phyloP scores from a whole-genome alignment of 768 basidiomycete species.

The Calocybe cyanea region DNA sequence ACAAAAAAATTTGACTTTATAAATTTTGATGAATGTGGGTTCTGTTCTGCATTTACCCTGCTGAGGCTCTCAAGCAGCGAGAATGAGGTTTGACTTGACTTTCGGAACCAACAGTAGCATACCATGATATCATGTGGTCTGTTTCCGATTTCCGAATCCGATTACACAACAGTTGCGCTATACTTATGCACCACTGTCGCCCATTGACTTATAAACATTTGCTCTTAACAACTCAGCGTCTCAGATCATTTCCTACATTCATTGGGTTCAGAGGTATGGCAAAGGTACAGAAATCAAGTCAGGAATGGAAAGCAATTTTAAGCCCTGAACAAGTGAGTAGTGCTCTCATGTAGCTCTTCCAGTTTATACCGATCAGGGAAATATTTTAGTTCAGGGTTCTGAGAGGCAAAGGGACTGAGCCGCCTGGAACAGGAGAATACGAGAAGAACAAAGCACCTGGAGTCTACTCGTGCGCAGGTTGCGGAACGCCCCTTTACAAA shows the following conservation, averaged over 20 bases:
- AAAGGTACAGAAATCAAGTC: conserved; percentile 51
- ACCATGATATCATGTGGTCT: too few relatives aligned
- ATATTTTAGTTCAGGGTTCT: conserved; percentile 71
- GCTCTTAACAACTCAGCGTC: not conserved
- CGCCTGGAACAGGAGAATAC: conserved; percentile 73
- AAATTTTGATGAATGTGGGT: not conserved
- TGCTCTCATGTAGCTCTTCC: conserved; percentile 2
- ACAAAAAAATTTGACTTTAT: conserved; percentile 3
- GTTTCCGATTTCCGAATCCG: too few relatives aligned
- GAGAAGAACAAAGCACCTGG: conserved; percentile 65
- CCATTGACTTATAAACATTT: conserved; percentile 5
- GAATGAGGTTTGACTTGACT: too few relatives aligned
- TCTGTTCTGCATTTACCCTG: too few relatives aligned
- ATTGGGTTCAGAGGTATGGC: conserved; percentile 31
- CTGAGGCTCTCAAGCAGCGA: too few relatives aligned
- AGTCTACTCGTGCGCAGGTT: conserved; percentile 76
- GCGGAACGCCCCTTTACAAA: conserved; percentile 81
- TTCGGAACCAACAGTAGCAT: too few relatives aligned
- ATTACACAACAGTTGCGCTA: too few relatives aligned
- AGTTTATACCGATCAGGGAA: not conserved
- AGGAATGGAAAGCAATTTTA: conserved; percentile 82
- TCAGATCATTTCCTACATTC: not conserved
- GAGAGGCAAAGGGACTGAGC: conserved; percentile 85
- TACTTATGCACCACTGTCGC: not conserved
- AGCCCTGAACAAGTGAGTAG: conserved; percentile 71